Base-by-base conservation (phyloP, 2,329 filamentous ascomycete genomes). In the Purpureocillium lavendulum region DNA sequence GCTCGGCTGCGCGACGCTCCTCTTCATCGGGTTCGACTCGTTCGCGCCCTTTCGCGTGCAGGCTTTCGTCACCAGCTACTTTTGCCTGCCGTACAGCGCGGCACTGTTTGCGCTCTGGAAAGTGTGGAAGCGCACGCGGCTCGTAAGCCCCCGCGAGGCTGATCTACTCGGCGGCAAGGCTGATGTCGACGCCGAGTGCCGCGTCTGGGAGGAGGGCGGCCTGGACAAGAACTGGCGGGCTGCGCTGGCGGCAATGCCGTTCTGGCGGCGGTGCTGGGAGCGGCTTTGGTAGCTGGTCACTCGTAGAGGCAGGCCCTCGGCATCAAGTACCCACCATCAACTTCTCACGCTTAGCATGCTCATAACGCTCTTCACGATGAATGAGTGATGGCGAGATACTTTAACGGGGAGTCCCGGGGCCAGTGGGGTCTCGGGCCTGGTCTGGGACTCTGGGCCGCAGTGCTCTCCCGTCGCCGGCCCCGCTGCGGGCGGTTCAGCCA, bases 81-180 rank as follows among this genome's bases (percentile, higher is more conserved):
- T 77, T 49, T 69, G 64, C 8, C 58, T 76, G 24, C 65, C 67
- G 4, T 75, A 74, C 48, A 72, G 71, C 38, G 49, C 70, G 30
- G 52, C 66, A 5, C 62, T 87, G 9, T 88, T 75, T 51, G 21
- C 82, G 3, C 71, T 68, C 5, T 87, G 80, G 76, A 88, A 87
- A 60, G 8, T 83, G 2, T 41, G 75, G 47, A 76, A 81, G 57
- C 70, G 67, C 52, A 84, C 80, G 0, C 77, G 71, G 46, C 67
- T 73, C 43, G 59, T 71, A 38, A 65, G 63, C 35, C 65, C 76
- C 1, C 60, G 70, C 15, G 73, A 83, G 38, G 70, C 78, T 0
- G 81, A 87, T 55, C 57, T 86, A 33, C 52, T 71, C 24, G 73
- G 73, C 29, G 80, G 81, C 42, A 63, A 84, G 42, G 73, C 73